These are phyloP conservation scores for Alternaria metachromatica DNA, from an alignment of 2,329 filamentous ascomycete species.

Conservation along the genomic window DNA sequence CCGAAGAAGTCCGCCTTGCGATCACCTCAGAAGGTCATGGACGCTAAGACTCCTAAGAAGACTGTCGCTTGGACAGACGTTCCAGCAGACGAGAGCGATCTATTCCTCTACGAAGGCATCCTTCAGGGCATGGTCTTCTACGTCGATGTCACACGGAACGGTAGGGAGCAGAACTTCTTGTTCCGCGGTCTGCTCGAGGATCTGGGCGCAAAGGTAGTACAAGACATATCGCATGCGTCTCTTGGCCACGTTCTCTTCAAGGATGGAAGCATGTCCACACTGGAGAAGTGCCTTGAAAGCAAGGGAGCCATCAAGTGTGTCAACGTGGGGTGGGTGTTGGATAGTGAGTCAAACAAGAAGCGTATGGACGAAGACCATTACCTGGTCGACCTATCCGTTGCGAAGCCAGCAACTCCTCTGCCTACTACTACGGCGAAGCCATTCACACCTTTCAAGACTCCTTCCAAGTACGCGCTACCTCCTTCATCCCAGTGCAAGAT, in stretches of 20 bases:
- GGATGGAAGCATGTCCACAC: constrained; percentile 78
- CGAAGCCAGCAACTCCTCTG: constrained; percentile 29
- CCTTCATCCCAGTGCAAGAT: constrained; percentile 32
- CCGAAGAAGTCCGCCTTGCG: constrained; percentile 44
- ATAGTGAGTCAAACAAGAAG: constrained; percentile 54
- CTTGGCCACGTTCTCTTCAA: constrained; percentile 93
- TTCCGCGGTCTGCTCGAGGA: constrained; percentile 80
- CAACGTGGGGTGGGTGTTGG: constrained; percentile 85
- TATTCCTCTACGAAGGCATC: constrained; percentile 31
- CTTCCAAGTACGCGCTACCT: constrained; percentile 34
- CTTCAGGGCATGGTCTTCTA: constrained; percentile 73
- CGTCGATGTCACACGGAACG: constrained; percentile 83
- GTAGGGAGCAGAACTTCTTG: constrained; percentile 63
- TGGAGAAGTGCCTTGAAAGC: constrained; percentile 79
- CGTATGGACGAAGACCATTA: constrained; percentile 44
- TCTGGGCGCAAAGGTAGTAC: constrained; percentile 82
- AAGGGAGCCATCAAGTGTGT: constrained; percentile 82
- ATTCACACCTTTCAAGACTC: constrained; percentile 42
- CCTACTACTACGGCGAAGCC: constrained; percentile 26
- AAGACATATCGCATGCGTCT: constrained; percentile 69
- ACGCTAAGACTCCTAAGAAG: constrained; percentile 46
- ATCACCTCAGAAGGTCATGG: constrained; percentile 42
- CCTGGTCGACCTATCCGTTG: constrained; percentile 36
- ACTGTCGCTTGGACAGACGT: constrained; percentile 42
- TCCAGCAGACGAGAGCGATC: constrained; percentile 27